Evolutionary conservation across 352 stramenopile species (phyloP).

Genomic region (Phytophthora uliginosa): DNA sequence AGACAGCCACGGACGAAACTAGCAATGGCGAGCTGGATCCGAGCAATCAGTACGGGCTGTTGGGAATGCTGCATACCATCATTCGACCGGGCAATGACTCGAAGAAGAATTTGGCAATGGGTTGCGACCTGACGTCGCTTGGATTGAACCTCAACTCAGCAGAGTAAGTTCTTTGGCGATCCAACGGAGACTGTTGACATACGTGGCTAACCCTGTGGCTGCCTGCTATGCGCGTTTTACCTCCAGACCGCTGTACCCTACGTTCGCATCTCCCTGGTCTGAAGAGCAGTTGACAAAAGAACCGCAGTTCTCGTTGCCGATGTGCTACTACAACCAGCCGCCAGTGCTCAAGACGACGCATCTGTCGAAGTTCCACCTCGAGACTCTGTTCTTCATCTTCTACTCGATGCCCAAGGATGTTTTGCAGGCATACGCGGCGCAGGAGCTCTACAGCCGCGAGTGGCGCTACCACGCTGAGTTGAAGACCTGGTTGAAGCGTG

Average conservation of each 20-base stretch:
- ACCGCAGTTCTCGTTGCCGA: conserved; percentile 86
- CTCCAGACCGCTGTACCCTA: conserved; percentile 76
- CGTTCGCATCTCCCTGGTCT: conserved; percentile 86
- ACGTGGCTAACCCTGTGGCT: conserved; percentile 1
- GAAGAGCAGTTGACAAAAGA: conserved; percentile 81
- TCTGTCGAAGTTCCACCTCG: conserved; percentile 98
- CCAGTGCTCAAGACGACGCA: conserved; percentile 98
- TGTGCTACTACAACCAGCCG: conserved; percentile 94
- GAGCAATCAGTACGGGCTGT: conserved; percentile 81
- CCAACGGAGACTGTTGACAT: not conserved
- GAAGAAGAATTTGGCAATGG: conserved; percentile 84
- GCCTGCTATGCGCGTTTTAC: not conserved
- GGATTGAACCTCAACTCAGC: conserved; percentile 88
- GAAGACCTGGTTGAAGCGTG: conserved; percentile 98
- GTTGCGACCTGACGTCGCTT: conserved; percentile 84
- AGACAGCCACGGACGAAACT: conserved; percentile 17
- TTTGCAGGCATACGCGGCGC: conserved; percentile 93
- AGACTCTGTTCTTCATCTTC: conserved; percentile 99
- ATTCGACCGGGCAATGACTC: conserved; percentile 74
- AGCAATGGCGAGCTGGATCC: conserved; percentile 66
- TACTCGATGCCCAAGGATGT: conserved; percentile 99
- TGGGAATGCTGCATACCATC: conserved; percentile 86
- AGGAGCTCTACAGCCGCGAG: conserved; percentile 94
- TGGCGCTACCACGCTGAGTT: conserved; percentile 98
- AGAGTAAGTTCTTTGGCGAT: conserved; percentile 58